These are phyloP conservation scores for Leccinum subgranulosum DNA, from an alignment of 768 basidiomycete genomes.

Conservation along the genomic window DNA sequence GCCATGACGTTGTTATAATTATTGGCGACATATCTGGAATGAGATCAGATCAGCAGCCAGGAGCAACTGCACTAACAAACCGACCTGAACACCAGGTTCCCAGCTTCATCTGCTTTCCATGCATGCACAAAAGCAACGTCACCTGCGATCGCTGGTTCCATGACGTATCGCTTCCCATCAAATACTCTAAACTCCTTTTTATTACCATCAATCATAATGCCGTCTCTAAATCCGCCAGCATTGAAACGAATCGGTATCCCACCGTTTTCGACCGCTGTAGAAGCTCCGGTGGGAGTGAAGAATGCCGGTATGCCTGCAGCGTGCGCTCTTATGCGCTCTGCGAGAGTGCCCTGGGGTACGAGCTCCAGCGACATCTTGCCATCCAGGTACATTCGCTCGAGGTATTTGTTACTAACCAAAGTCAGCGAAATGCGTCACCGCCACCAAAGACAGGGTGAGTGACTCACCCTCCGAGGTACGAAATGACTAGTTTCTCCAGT, in stretches of 20 bases:
- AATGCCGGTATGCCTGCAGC: constrained; percentile 93
- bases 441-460: not conserved
- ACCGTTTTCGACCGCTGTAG: constrained; percentile 73
- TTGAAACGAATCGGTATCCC: constrained; percentile 76
- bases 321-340: constrained; percentile 83
- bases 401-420: constrained; percentile 67
- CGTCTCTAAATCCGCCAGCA: constrained; percentile 62
- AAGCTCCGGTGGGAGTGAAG: constrained; percentile 84
- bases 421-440: not conserved
- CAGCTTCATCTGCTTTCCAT: constrained; percentile 89
- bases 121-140: constrained; percentile 83
- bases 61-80: not conserved
- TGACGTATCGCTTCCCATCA: constrained; percentile 70
- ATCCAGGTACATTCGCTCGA: constrained; percentile 73
- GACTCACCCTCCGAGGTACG: constrained; percentile 77
- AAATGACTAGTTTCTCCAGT: constrained; percentile 77
- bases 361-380: constrained; percentile 83
- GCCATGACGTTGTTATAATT: constrained; percentile 82
- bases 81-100: constrained; percentile 85
- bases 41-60: not conserved
- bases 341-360: constrained; percentile 87
- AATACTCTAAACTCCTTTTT: constrained; percentile 76
- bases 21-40: constrained; percentile 71
- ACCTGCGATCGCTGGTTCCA: constrained; percentile 72
- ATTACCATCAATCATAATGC: constrained; percentile 69